phyloP scores from a whole-genome alignment of 768 basidiomycete species.

The Psilocybe tampanensis region DNA sequence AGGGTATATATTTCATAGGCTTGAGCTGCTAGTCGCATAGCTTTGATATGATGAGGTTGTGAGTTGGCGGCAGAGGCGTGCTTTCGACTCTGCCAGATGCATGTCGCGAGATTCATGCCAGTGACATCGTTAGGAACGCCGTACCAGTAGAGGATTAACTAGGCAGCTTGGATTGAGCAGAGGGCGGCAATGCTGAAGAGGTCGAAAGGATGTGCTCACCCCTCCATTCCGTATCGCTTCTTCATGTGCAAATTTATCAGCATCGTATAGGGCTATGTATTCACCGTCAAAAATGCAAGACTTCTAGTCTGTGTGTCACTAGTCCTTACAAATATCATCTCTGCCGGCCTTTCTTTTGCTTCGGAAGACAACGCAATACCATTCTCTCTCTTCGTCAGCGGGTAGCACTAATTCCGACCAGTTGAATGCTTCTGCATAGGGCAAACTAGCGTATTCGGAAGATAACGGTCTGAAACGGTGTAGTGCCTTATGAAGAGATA shows the following conservation, averaged over 20 bases:
- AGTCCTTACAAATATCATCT: conserved; percentile 60
- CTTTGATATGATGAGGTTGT: conserved; percentile 78
- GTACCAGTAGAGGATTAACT: conserved; percentile 95
- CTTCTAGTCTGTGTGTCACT: background rate
- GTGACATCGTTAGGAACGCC: conserved; percentile 77
- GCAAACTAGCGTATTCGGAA: conserved; percentile 57
- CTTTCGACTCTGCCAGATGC: conserved; percentile 90
- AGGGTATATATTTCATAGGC: conserved; percentile 82
- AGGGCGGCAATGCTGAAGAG: background rate
- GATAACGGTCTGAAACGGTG: conserved; percentile 71
- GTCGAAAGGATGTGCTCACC: conserved; percentile 46
- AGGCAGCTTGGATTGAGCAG: conserved; percentile 10
- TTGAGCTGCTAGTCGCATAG: conserved; percentile 76
- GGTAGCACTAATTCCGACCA: conserved; percentile 77
- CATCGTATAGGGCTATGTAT: conserved; percentile 74
- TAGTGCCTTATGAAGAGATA: conserved; percentile 84
- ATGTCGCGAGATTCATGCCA: conserved; percentile 90
- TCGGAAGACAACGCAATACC: conserved; percentile 93
- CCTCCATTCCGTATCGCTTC: conserved; percentile 90
- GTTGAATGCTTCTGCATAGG: conserved; percentile 85
- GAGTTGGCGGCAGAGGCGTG: conserved; percentile 83
- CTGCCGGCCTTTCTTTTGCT: conserved; percentile 74
- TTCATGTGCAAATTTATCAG: conserved; percentile 87
- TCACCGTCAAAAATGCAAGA: background rate
- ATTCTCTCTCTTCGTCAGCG: conserved; percentile 74